A percentile compares a stretch with the other conserved stretches of the same genome.
phyloP scores from a whole-genome alignment of 257 asterid genomes.

The Solanum okadae region DNA sequence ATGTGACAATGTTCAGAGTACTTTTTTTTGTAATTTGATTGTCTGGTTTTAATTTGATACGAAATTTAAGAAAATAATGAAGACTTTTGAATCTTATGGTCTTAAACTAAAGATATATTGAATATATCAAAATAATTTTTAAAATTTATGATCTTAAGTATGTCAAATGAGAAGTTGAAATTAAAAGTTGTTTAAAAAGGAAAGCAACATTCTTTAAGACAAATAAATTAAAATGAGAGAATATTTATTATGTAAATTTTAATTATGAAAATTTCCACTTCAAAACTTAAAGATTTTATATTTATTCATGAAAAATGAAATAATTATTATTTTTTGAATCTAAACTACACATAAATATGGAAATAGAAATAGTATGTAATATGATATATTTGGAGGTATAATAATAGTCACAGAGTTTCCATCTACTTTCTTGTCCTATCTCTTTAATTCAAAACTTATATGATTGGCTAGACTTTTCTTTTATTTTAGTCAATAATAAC shows the following conservation, averaged over 20 bases:
- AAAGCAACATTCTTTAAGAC: no score
- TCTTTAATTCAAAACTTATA: not conserved
- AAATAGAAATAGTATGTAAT: not conserved
- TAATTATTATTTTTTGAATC: not conserved
- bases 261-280: not conserved
- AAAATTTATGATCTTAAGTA: no score
- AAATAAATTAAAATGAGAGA: no score
- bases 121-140: no score
- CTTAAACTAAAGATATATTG: no score
- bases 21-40: no score
- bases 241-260: not conserved
- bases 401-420: not conserved
- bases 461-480: not conserved
- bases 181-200: no score
- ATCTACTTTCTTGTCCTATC: not conserved
- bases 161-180: not conserved
- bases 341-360: not conserved
- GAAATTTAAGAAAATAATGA: no score
- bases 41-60: no score
- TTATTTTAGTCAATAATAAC: not conserved
- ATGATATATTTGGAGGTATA: not conserved
- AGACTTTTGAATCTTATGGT: rapidly evolving
- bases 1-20: no score
- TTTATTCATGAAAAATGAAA: not conserved
- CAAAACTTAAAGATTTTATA: not conserved